Percentiles rank a stretch among this genome's conserved stretches.
Conservation (phyloP, 2,329 filamentous ascomycete species). For the Fusarium concolor region DNA sequence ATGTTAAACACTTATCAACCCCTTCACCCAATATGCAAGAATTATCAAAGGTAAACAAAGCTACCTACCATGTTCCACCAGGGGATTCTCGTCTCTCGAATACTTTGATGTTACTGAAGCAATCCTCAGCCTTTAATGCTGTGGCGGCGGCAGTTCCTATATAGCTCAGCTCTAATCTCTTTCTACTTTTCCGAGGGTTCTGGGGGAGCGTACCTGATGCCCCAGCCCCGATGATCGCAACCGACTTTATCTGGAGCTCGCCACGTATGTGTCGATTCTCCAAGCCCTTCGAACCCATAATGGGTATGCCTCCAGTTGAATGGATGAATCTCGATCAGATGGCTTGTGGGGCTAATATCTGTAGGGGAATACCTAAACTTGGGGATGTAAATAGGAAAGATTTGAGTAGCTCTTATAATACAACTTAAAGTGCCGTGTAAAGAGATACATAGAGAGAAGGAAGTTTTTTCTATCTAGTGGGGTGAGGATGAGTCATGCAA, state of each 20-base stretch:
- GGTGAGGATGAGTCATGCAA: background rate
- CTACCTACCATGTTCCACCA: background rate
- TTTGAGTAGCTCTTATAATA: no score
- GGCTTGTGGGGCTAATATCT: no score
- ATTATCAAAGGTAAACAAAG: no score
- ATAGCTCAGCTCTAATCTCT: background rate
- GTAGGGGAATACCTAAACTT: no score
- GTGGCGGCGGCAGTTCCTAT: background rate
- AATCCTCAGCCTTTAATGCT: background rate
- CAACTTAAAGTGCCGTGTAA: no score
- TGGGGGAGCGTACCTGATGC: background rate
- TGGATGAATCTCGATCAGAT: background rate
- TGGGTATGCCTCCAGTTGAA: no score
- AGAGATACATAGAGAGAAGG: background rate
- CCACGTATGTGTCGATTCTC: no score
- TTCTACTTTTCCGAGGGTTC: background rate
- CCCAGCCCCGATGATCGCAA: background rate
- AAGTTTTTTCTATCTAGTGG: background rate
- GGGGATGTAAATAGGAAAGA: no score
- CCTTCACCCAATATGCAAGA: no score
- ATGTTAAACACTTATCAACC: background rate
- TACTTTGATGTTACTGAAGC: background rate
- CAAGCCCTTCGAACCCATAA: background rate
- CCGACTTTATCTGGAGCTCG: background rate
- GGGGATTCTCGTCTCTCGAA: background rate